Evolutionary conservation across 805 yeast species (phyloP).

Genomic region (Starmerella ratchasimensis): DNA sequence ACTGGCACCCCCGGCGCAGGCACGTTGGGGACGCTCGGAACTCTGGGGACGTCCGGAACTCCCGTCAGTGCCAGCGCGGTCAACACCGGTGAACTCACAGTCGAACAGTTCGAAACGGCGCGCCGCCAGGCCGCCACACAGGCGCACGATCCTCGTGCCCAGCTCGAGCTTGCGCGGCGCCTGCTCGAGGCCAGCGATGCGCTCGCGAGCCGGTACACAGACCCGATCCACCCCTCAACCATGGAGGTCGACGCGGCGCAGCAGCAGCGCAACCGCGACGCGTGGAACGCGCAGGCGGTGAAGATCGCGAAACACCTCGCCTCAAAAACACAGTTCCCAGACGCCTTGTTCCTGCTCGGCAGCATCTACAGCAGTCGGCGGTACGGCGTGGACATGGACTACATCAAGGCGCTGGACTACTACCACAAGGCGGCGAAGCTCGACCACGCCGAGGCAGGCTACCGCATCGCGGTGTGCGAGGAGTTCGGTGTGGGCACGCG

Average conservation of each 20-base stretch:
- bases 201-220: slow-evolving; percentile 27
- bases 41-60: neutral
- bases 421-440: slow-evolving; percentile 47
- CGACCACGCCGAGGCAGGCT: slow-evolving; percentile 47
- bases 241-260: slow-evolving; percentile 32
- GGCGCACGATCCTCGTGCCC: slow-evolving; percentile 35
- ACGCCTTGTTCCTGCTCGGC: slow-evolving; percentile 47
- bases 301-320: slow-evolving; percentile 47
- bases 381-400: slow-evolving; percentile 40
- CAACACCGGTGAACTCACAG: slow-evolving; percentile 18
- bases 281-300: slow-evolving; percentile 43
- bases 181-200: slow-evolving; percentile 35
- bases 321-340: slow-evolving; percentile 33
- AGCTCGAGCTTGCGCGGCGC: slow-evolving; percentile 48
- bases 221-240: slow-evolving; percentile 29
- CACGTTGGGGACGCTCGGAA: neutral
- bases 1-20: neutral
- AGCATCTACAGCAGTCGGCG: slow-evolving; percentile 42
- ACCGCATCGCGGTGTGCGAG: slow-evolving; percentile 55
- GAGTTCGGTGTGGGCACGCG: slow-evolving; percentile 50
- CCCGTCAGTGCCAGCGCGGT: neutral
- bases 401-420: slow-evolving; percentile 44
- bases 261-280: slow-evolving; percentile 38
- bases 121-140: slow-evolving; percentile 24
- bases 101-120: slow-evolving; percentile 23